Evolutionary conservation across 1,139 yeast genomes (phyloP), one percentile per base, ranked within the genome.

Genomic region (Taphrina betulina): DNA sequence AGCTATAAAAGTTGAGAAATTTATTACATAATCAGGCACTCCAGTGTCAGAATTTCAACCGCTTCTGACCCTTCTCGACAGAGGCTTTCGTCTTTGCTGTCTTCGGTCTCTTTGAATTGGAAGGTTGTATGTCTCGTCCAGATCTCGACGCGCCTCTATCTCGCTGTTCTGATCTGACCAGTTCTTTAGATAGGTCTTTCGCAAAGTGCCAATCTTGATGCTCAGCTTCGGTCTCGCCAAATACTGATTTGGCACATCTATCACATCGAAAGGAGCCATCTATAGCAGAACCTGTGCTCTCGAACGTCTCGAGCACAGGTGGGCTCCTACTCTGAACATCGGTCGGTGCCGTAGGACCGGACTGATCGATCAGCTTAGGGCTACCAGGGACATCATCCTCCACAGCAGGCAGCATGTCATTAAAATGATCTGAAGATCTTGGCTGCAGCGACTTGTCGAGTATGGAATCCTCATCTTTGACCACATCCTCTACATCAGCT

Each of bases 131-230:
- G n/a, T 26, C 35, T n/a, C n/a, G n/a, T n/a, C n/a, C n/a, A n/a
- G 45, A 8, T 41, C 45, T 14, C 35, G 22, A 5, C 35, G 45
- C 5, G 35, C 1, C n/a, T n/a, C n/a, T n/a, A n/a, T n/a, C n/a
- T n/a, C n/a, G n/a, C n/a, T n/a, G n/a, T n/a, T n/a, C n/a, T n/a
- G n/a, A n/a, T n/a, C n/a, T n/a, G n/a, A n/a, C 46, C 23, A 50
- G 35, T 10, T 42, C 38, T 14, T 43, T 29, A n/a, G 65, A 80
- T 70, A 60, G 78, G 71, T 53, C 79, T 74, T 28, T 63, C 1
- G 76, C 76, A 58, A 67, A 66, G 55, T 73, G 76, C 72, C 73
- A 73, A 56, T 73, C 76, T 7, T 53, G 58, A 57, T 73, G 76
- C 51, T 71, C 74, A 8, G 56, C 64, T 19, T 61, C 52, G 3